Evolutionary conservation across 768 basidiomycete species (phyloP).

Genomic region (Gloeopeniophorella convolvens): DNA sequence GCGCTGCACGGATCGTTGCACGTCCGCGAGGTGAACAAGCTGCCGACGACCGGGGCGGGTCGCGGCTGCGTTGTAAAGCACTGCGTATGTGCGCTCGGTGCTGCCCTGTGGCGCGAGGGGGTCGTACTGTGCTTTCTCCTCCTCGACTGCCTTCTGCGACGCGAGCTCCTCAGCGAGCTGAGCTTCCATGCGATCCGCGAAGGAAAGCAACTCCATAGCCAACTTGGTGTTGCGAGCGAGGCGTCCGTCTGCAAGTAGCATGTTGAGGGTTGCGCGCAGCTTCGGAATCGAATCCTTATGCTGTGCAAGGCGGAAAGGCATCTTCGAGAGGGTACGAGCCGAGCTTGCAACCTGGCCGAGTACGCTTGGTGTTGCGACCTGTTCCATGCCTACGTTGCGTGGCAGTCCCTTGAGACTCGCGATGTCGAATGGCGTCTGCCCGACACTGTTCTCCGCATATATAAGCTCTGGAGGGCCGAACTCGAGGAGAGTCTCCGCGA

Average conservation of each 20-base stretch:
- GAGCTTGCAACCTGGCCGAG: not conserved
- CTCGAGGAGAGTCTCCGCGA: slow-evolving; percentile 35
- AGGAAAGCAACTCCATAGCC: slow-evolving; percentile 9
- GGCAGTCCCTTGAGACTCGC: slow-evolving; percentile 19
- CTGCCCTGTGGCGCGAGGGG: not conserved
- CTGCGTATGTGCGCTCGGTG: not conserved
- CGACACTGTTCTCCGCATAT: slow-evolving; percentile 40
- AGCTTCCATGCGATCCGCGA: slow-evolving; percentile 6
- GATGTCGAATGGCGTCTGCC: slow-evolving; percentile 28
- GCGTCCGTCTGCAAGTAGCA: slow-evolving; percentile 7
- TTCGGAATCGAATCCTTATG: slow-evolving; percentile 13
- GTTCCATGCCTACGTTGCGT: not conserved
- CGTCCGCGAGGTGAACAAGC: slow-evolving; percentile 16
- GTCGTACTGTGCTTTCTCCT: not conserved
- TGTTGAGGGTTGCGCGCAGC: slow-evolving; percentile 11
- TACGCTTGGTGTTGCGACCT: not conserved
- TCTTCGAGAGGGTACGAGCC: not conserved
- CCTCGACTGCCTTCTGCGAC: not conserved
- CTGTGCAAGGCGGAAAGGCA: slow-evolving; percentile 11
- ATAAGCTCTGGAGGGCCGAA: slow-evolving; percentile 35
- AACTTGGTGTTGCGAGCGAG: slow-evolving; percentile 7
- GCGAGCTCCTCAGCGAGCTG: not conserved
- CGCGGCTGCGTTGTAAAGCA: slow-evolving; percentile 1
- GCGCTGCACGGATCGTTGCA: slow-evolving; percentile 14
- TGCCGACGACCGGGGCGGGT: not conserved